phyloP scores from a whole-genome alignment of 257 asterid species.

The Handroanthus guayacan region DNA sequence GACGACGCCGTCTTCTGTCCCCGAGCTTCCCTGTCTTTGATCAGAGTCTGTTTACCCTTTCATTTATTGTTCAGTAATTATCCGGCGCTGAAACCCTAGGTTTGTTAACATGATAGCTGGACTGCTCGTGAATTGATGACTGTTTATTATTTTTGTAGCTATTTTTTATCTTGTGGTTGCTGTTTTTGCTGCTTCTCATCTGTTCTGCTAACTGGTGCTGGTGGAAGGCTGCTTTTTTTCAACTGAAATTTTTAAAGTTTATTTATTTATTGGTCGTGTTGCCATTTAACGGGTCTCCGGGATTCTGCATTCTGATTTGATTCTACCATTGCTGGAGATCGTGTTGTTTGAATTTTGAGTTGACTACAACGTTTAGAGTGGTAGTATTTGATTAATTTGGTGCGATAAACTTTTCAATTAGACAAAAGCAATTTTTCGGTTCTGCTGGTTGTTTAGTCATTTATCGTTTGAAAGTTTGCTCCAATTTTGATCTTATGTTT shows the following conservation, averaged over 20 bases:
- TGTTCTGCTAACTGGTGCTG: not conserved
- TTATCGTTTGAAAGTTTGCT: not conserved
- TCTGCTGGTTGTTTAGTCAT: constrained; percentile 1
- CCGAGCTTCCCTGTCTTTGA: constrained; percentile 29
- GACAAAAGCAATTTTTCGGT: not conserved
- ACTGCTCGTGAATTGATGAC: constrained; percentile 12
- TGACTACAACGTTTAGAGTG: constrained; percentile 16
- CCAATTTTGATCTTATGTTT: not conserved
- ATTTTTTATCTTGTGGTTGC: not conserved
- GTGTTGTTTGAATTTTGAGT: constrained; percentile 13
- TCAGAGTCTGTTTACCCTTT: constrained; percentile 19
- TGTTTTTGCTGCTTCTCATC: not conserved
- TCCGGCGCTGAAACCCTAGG: constrained; percentile 63
- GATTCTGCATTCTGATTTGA: constrained; percentile 27
- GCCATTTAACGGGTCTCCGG: not conserved
- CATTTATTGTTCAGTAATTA: constrained; percentile 22
- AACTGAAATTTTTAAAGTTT: not conserved
- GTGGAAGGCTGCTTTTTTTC: not conserved
- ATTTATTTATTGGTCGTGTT: constrained; percentile 1
- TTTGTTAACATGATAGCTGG: constrained; percentile 21
- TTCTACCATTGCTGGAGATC: not conserved
- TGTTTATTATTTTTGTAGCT: constrained; percentile 4
- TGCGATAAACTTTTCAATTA: constrained; percentile 13
- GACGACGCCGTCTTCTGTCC: constrained; percentile 34
- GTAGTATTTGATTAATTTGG: constrained; percentile 26